Evolutionary conservation across 1,284 basidiomycete genomes (phyloP).

Genomic region (Leccinum pachyderme): DNA sequence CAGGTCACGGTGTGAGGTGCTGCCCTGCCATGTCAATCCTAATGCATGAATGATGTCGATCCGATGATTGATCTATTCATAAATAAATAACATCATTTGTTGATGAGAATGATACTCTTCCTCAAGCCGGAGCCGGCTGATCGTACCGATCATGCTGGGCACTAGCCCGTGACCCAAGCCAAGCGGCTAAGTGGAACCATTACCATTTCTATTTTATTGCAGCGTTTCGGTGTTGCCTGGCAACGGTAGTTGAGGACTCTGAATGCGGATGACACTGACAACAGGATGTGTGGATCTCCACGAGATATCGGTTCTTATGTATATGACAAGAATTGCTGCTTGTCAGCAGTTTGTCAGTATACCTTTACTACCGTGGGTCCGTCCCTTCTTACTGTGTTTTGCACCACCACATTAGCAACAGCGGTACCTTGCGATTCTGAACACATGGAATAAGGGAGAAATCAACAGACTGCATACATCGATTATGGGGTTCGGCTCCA

Average conservation of each 20-base stretch:
- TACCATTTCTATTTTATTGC: background rate
- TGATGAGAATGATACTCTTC: background rate
- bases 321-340: background rate
- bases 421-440: background rate
- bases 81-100: background rate
- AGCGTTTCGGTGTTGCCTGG: background rate
- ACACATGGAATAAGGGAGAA: background rate
- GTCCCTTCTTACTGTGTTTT: background rate
- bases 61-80: background rate
- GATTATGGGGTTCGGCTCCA: background rate
- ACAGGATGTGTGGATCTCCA: background rate
- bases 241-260: background rate
- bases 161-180: background rate
- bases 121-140: background rate
- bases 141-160: background rate
- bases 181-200: background rate
- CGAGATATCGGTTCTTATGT: background rate
- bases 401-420: background rate
- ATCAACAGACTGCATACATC: background rate
- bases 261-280: background rate
- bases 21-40: background rate
- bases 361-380: too few relatives aligned
- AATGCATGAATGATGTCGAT: background rate
- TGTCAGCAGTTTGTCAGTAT: background rate
- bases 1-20: background rate